Base-by-base conservation (phyloP, 345 rosid species). In the Arabidopsis suecica region DNA sequence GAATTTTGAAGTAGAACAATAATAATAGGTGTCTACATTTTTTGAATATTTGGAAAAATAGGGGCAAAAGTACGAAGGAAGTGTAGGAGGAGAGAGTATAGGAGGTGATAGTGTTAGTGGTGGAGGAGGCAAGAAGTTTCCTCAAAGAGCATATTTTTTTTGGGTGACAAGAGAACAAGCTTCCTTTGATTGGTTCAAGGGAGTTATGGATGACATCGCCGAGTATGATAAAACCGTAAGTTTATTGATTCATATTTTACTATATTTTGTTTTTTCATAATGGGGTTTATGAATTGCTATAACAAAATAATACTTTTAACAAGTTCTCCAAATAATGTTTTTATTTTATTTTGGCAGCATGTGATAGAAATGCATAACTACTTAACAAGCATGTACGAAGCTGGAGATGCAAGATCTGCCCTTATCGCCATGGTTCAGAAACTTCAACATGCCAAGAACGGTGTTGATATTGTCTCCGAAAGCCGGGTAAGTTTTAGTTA, bases 91-190 rank as follows among this genome's bases (percentile, higher is more conserved):
- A 55, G 55, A 38, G 57, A 79, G 82, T 60, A 0, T 63, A 79
- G 82, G 68, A 74, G 82, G 82, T 49, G 82, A 74, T 67, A 72
- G 78, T 67, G 37, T 78, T 34, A 78, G 78, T 78, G 76, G 75
- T 33, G 78, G 76, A 51, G 67, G 60, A 69, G 71, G 75, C 49
- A 76, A 74, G 65, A 88, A 80, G 76, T 83, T 80, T 64, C 96
- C 99, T 1, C 93, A 85, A 73, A 87, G 99, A 82, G 99, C 99
- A 3, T 92, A 95, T 53, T 95, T 95, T 57, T 92, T 89, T 67
- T 95, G 99, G 99, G 98, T 92, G 2, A 95, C 98, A 18, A 88
- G 97, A 77, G 99, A 95, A 76, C 99, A 95, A 84, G 82, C 86
- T 65, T 95, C 98, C 13, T 95, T 92, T 57, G 99, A 95, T 61